Base-by-base conservation (phyloP, 2,329 filamentous ascomycete species). In the Knoxdaviesia proteae region DNA sequence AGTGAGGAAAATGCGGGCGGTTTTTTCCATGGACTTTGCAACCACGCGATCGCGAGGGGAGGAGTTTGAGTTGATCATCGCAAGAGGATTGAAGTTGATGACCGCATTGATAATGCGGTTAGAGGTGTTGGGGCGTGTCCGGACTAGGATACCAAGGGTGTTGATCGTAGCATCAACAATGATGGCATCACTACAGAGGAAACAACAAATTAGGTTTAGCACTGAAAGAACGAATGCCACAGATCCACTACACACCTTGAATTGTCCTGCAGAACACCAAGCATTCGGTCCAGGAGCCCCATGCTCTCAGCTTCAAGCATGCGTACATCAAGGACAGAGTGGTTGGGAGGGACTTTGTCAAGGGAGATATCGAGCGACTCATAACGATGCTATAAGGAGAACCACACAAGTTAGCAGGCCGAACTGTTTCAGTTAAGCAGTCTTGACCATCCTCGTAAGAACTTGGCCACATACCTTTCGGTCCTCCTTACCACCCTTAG, bases 11-110 rank as follows among this genome's bases (percentile, higher is more conserved):
- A 86, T 76, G 52, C 86, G 74, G 3, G 82, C 82, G 30, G 90
- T 98, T 55, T 93, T 84, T 58, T 94, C 88, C 76, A 98, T 90
- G 5, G 88, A 96, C 59, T 79, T 84, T 47, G 93, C 71, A 51
- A 88, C 74, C 46, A 98, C 80, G 51, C 80, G 84, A 41, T 74
- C 71, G 54, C 77, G 84, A 3, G 84, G 71, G 1, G 81, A 88
- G 64, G 92, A 72, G 4, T 80, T 77, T 2, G 75, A 74, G 52
- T 74, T 80, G 34, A 31, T n/a, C 49, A 84, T 71, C 58, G 81
- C 84, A 38, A 94, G 63, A 1, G 90, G 90, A 54, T 94, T 94
- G 68, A 94, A 98, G 57, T 77, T 86, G 49, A 98, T 67, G 32
- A 96, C 68, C 10, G 84, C 76, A 54, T 78, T 82, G 49, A 96